phyloP scores from a whole-genome alignment of 257 asterid genomes.

The Solanum peruvianum region DNA sequence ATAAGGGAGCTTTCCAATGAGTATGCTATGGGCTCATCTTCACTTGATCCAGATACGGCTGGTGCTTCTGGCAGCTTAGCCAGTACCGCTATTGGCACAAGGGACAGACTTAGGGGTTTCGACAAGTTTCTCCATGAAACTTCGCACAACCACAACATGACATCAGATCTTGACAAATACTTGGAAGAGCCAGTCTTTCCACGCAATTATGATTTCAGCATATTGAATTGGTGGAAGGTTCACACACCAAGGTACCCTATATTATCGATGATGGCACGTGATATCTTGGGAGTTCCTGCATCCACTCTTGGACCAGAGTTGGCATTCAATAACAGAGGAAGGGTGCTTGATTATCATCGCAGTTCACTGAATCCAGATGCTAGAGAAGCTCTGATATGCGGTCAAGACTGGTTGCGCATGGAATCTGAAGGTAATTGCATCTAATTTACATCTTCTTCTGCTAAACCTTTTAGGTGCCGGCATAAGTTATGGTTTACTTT shows the following conservation, averaged over 20 bases:
- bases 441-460: background rate
- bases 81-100: slow-evolving; percentile 31
- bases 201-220: slow-evolving; percentile 66
- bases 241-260: slow-evolving; percentile 94
- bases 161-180: slow-evolving; percentile 83
- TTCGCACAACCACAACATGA: slow-evolving; percentile 47
- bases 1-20: slow-evolving; percentile 68
- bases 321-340: slow-evolving; percentile 50
- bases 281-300: slow-evolving; percentile 67
- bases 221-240: slow-evolving; percentile 98
- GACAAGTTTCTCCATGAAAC: slow-evolving; percentile 83
- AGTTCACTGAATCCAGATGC: slow-evolving; percentile 54
- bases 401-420: slow-evolving; percentile 77
- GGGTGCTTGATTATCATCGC: slow-evolving; percentile 56
- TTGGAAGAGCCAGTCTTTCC: slow-evolving; percentile 90
- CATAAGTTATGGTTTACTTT: background rate
- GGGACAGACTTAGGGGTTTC: slow-evolving; percentile 84
- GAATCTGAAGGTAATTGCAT: slow-evolving; percentile 58
- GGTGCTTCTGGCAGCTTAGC: slow-evolving; percentile 29
- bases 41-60: slow-evolving; percentile 34
- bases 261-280: slow-evolving; percentile 93
- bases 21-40: slow-evolving; percentile 46
- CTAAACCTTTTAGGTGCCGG: background rate
- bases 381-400: slow-evolving; percentile 89
- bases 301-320: slow-evolving; percentile 67